Base-by-base conservation (phyloP, 2,329 filamentous ascomycete genomes). In the Coniella lustricola region DNA sequence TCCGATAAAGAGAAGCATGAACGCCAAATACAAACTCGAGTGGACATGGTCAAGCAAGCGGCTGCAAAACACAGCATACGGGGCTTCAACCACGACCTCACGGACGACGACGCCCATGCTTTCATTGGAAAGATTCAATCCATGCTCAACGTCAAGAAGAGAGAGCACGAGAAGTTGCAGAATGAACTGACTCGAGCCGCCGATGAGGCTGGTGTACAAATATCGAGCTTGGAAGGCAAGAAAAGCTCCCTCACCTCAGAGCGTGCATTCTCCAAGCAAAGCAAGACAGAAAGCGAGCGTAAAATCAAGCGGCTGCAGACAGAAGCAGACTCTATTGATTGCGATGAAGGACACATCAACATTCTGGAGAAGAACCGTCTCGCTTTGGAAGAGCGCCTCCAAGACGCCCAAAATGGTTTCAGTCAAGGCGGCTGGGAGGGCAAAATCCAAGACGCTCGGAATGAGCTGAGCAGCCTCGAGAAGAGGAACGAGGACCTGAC, bases 1-100 rank as follows among this genome's bases (percentile, higher is more conserved):
- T 91, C 90, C 2, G 85, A 95, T 61, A 90, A 91, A 67, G 84
- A 87, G 53, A 87, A 85, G 58, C 88, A 93, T 61, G 88, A 96
- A 61, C 80, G 85, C 3, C 87, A 96, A 55, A 63, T 95, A 3
- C 73, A 80, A 56, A 72, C 78, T 38, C 85, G 91, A 34, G 76
- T 84, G 59, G 74, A 77, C 9, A 77, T 95, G 64, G 81, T 96
- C 48, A 88, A 83, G 55, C 83, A 90, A 49, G 82, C 87, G 33
- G 89, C 91, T 14, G 75, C 80, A 39, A 75, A 74, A 21, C 87
- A 95, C 64, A 82, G 80, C 50, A 87, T 98, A 54, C 84, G 88
- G 31, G 90, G 90, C 0, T 95, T 86, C 60, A 89, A 95, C 54
- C 79, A 84, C 17, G 81, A 90, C 12, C 69, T 95, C 38, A 82